Conservation (phyloP, 75 land plant species). For the Pinus albicaulis region DNA sequence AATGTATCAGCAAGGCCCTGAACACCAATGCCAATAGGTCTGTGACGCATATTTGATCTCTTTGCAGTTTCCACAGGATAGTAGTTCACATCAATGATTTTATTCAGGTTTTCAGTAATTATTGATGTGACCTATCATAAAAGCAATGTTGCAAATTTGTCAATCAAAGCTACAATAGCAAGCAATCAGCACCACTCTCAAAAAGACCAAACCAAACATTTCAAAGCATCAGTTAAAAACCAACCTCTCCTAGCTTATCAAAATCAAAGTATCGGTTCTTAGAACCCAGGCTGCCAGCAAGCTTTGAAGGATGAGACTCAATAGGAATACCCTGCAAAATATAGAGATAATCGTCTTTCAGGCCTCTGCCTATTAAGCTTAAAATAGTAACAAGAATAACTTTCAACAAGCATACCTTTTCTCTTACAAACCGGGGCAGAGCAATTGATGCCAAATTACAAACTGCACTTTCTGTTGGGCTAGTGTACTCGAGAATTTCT, state of each 20-base stretch:
- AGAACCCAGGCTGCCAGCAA: slow-evolving; percentile 43
- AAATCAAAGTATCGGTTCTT: slow-evolving; percentile 42
- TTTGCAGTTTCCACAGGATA: slow-evolving; percentile 91
- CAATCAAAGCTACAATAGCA: background rate
- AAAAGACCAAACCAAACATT: background rate
- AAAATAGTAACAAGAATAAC: background rate
- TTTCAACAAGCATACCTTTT: slow-evolving; percentile 21
- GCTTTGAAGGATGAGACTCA: slow-evolving; percentile 46
- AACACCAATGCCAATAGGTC: slow-evolving; percentile 96
- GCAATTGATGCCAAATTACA: slow-evolving; percentile 52
- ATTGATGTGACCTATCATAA: slow-evolving; percentile 66
- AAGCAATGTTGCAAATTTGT: background rate
- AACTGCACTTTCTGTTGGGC: slow-evolving; percentile 49
- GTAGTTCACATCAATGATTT: slow-evolving; percentile 91
- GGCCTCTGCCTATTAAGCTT: background rate
- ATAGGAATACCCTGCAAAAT: slow-evolving; percentile 31
- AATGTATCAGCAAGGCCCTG: slow-evolving; percentile 98
- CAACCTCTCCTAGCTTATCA: slow-evolving; percentile 41
- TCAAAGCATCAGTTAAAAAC: background rate
- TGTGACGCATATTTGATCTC: slow-evolving; percentile 77
- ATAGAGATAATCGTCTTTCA: no score
- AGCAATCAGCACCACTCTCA: no score
- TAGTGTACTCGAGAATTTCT: slow-evolving; percentile 38
- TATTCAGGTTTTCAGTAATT: slow-evolving; percentile 82
- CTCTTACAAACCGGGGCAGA: slow-evolving; percentile 41